A percentile compares a stretch with the other conserved stretches of the same genome.
phyloP scores from a whole-genome alignment of 2,329 filamentous ascomycete genomes.

The Nigrograna mackinnonii region DNA sequence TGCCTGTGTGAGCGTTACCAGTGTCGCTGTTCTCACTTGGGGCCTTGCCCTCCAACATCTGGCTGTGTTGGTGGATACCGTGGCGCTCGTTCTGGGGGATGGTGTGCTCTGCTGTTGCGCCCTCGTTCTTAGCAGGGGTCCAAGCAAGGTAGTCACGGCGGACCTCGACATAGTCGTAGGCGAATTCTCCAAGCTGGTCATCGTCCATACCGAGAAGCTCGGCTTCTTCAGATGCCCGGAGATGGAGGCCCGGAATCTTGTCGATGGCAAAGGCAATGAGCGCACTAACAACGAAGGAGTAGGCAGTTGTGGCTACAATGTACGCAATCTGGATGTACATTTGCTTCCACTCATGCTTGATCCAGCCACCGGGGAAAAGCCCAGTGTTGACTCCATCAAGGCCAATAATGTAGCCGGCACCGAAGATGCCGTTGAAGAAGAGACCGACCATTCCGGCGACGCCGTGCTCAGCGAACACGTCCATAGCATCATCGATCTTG shows the following conservation, averaged over 20 bases:
- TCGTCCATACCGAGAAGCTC: slow-evolving; percentile 89
- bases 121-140: slow-evolving; percentile 75
- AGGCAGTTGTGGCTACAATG: slow-evolving; percentile 67
- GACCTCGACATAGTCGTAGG: slow-evolving; percentile 89
- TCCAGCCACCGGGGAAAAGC: slow-evolving; percentile 66
- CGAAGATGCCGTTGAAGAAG: slow-evolving; percentile 77
- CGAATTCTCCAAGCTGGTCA: slow-evolving; percentile 87
- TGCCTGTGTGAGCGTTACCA: slow-evolving; percentile 50
- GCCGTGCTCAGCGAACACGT: slow-evolving; percentile 89
- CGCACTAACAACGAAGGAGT: slow-evolving; percentile 74
- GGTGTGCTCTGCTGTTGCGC: slow-evolving; percentile 60
- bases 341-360: slow-evolving; percentile 74
- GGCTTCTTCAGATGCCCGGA: slow-evolving; percentile 79
- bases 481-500: slow-evolving; percentile 83
- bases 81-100: slow-evolving; percentile 69
- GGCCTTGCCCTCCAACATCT: slow-evolving; percentile 64
- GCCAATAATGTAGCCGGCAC: slow-evolving; percentile 71
- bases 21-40: slow-evolving; percentile 46
- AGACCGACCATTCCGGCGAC: slow-evolving; percentile 83
- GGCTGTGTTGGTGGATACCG: slow-evolving; percentile 71
- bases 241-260: slow-evolving; percentile 74
- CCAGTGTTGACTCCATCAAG: slow-evolving; percentile 77
- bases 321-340: slow-evolving; percentile 82
- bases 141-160: slow-evolving; percentile 86
- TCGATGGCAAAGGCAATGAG: slow-evolving; percentile 76